Evolutionary conservation across 1,284 basidiomycete genomes (phyloP), one percentile per base, ranked within the genome.

Genomic region (Xerocomus cyaneibrunnescens): DNA sequence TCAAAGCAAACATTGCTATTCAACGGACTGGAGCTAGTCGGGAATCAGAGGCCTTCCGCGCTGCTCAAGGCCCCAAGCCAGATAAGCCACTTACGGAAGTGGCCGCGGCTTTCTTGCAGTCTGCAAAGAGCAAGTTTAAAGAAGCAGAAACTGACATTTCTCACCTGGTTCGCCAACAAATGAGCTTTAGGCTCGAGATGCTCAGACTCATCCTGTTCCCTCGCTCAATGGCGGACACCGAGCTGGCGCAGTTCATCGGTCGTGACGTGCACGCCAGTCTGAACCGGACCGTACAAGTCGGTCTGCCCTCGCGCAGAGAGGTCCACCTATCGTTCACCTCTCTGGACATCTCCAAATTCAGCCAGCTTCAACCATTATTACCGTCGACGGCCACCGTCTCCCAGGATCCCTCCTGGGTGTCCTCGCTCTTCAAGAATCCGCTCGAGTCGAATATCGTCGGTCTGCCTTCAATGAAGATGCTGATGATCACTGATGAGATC

Each of bases 51-150:
- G 81, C 85, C 1, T 91, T 89, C 75, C 76, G 87, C 19, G 75
- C 80, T 14, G 80, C 83, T 19, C 79, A 79, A 31, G 73, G 77
- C 7, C 82, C 87, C 5, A 84, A 81, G 60, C 86, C 87, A 6
- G 84, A 85, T 57, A 88, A 89, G 64, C 80, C 89, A 5, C 75
- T 92, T 4, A 90, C 90, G 1, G 83, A 88, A 9, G 87, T 94
- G 31, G 89, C 92, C 0, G 84, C 89, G 49, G 89, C 89, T 14
- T 89, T 94, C 79, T 70, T 94, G 31, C 77, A 83, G 48, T 87
- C 88, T 0, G 88, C 90, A 23, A 76, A 83, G 47, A 81, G 74
- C 45, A 79, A 80, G 38, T 78, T 87, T 64, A 82, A 80, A 58
- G 86, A 88, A 68, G 74, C 77, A 16, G 87, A 84, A 45, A 69